Conservation (phyloP, 352 stramenopile species). For the Globisporangium alternatum region DNA sequence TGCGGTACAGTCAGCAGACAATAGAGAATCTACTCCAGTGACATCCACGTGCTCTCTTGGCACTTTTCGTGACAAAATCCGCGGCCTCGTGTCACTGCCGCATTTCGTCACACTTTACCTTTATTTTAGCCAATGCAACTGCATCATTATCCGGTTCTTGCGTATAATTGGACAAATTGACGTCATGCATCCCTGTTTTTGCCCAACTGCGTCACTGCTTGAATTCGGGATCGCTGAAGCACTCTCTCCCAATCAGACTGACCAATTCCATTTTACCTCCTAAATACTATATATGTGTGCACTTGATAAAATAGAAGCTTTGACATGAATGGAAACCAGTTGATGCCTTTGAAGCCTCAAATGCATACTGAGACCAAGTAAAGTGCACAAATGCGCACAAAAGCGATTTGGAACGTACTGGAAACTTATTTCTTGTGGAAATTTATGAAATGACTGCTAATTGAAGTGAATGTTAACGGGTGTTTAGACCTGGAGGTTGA, state of each 20-base stretch:
- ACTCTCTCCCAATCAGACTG: conserved; percentile 3
- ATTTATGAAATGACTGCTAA: too few species aligned
- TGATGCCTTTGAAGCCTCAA: too few species aligned
- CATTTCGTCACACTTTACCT: conserved; percentile 1
- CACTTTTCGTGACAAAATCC: neutral
- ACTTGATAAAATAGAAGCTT: too few species aligned
- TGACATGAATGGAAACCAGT: too few species aligned
- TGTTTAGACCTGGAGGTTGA: too few species aligned
- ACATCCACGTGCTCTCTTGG: neutral
- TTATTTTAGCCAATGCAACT: neutral
- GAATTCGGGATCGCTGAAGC: neutral
- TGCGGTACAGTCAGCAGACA: neutral
- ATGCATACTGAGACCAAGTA: too few species aligned
- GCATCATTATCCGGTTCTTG: too few species aligned
- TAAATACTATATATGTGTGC: too few species aligned
- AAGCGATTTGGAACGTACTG: too few species aligned
- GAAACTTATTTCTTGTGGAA: too few species aligned
- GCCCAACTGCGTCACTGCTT: conserved; percentile 4
- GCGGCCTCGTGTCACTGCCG: neutral
- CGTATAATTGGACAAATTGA: neutral
- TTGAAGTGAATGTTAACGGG: too few species aligned
- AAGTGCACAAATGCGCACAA: too few species aligned
- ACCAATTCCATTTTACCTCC: neutral
- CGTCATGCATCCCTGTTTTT: neutral
- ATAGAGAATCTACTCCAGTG: neutral